A percentile compares a stretch with the other conserved stretches of the same genome.
Conservation (phyloP, 306 rosid species). For the Corylus heterophylla region DNA sequence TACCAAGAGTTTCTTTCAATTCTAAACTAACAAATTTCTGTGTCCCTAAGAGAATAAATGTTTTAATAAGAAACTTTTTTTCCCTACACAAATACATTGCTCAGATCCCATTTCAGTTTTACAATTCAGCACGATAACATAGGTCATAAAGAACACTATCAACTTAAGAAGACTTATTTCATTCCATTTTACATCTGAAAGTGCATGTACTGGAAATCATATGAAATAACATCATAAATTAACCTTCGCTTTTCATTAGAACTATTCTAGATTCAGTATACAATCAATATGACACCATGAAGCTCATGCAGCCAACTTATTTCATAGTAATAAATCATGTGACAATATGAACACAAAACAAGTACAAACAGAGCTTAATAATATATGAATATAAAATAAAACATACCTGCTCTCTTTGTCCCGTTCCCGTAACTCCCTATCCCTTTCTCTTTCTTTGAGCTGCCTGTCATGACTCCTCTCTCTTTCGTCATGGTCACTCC, state of each 20-base stretch:
- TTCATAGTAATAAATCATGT: too few relatives aligned
- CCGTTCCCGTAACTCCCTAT: slow-evolving; percentile 53
- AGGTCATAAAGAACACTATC: neutral
- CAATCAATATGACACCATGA: neutral
- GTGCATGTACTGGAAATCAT: neutral
- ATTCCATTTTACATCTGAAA: neutral
- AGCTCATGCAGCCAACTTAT: neutral
- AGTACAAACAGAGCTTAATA: neutral
- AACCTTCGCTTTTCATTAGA: neutral
- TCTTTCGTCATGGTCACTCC: slow-evolving; percentile 52
- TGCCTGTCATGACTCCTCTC: slow-evolving; percentile 69
- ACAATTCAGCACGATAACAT: neutral
- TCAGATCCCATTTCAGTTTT: neutral
- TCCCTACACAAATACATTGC: neutral
- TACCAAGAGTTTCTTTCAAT: neutral
- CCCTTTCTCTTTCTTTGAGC: slow-evolving; percentile 58
- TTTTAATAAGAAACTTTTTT: neutral
- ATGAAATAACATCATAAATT: neutral
- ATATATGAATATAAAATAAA: slow-evolving; percentile 12
- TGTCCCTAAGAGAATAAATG: neutral
- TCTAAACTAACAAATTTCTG: neutral
- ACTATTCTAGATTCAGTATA: neutral
- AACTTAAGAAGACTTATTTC: neutral
- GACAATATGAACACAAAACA: neutral
- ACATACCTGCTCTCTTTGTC: slow-evolving; percentile 78